Base-by-base conservation (phyloP, 139 green algal species). In the Yamagishiella unicocca region DNA sequence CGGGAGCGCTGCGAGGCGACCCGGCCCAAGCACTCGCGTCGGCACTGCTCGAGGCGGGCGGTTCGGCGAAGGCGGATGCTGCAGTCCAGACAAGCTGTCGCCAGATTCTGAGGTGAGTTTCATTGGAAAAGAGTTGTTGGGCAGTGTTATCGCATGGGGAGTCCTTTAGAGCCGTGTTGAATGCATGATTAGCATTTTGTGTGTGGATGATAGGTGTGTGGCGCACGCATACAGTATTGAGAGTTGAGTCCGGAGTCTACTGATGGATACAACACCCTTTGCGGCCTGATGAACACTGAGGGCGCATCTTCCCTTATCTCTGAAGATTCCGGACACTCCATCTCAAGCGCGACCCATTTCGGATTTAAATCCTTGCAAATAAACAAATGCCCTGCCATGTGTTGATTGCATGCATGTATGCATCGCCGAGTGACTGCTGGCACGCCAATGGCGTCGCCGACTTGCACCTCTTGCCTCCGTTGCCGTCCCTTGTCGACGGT, bases 271-370 rank as follows among this genome's bases (percentile, higher is more conserved):
- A 46, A 50, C 19, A 68, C 66, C 78, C 61, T 58, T 61, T 50
- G 24, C 43, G 45, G 43, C 80, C 80, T 86, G 80, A 77, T n/a
- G 7, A 42, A 29, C n/a, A n/a, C n/a, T 86, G 80, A 86, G 45
- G 80, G 80, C 43, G n/a, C 43, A 45, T 43, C 80, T 86, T 86
- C 80, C 80, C 80, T 86, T 86, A 86, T 86, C 80, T 86, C 80
- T 86, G 80, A 86, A 66, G 80, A 86, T 64, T 68, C 77, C 27
- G 17, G n/a, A n/a, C n/a, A n/a, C n/a, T n/a, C n/a, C n/a, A n/a
- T n/a, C n/a, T n/a, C n/a, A n/a, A n/a, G n/a, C n/a, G n/a, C n/a
- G n/a, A n/a, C n/a, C n/a, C n/a, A n/a, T n/a, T n/a, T n/a, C n/a
- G n/a, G n/a, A n/a, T n/a, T n/a, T n/a, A n/a, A n/a, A n/a, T n/a